These are phyloP conservation scores for Entoloma clypeatum DNA, from an alignment of 1,284 basidiomycete species.

Conservation along the genomic window DNA sequence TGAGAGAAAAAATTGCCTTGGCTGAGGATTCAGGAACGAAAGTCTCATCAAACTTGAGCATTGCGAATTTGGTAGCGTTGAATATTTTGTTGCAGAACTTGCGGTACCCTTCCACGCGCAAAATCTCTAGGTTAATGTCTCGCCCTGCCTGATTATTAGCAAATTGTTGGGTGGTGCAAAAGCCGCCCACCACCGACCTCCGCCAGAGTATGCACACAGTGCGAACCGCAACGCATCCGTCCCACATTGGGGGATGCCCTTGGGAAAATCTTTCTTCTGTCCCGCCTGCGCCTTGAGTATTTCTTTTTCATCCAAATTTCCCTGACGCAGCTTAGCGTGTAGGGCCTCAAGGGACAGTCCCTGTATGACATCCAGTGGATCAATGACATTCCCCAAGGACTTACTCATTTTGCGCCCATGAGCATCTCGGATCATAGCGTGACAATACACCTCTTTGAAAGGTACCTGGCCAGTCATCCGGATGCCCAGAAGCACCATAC, in stretches of 20 bases:
- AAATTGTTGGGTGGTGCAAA: constrained; percentile 1
- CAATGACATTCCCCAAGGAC: constrained; percentile 96
- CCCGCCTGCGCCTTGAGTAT: constrained; percentile 88
- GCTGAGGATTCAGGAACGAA: constrained; percentile 74
- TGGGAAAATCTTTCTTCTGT: constrained; percentile 99
- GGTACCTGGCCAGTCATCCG: constrained; percentile 89
- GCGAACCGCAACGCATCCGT: constrained; percentile 96
- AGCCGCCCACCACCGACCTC: constrained; percentile 47
- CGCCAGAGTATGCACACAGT: constrained; percentile 90
- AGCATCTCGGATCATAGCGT: constrained; percentile 98
- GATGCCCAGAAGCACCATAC: constrained; percentile 95
- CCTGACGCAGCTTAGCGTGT: constrained; percentile 84
- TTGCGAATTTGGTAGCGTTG: constrained; percentile 98
- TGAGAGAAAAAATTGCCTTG: constrained; percentile 46
- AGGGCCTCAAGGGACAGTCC: constrained; percentile 83
- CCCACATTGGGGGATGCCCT: constrained; percentile 98
- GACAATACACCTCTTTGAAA: constrained; percentile 97
- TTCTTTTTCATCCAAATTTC: constrained; percentile 95
- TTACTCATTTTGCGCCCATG: constrained; percentile 99
- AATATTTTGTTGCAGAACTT: constrained; percentile 99
- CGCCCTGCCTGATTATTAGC: constrained; percentile 49
- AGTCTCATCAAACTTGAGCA: constrained; percentile 84
- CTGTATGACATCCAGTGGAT: constrained; percentile 94
- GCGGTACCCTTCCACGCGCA: constrained; percentile 97
- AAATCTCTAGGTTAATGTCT: constrained; percentile 94